These are phyloP conservation scores for Bryum argenteum DNA, from an alignment of 225 moss, liverwort and hornwort genomes.

Conservation along the genomic window DNA sequence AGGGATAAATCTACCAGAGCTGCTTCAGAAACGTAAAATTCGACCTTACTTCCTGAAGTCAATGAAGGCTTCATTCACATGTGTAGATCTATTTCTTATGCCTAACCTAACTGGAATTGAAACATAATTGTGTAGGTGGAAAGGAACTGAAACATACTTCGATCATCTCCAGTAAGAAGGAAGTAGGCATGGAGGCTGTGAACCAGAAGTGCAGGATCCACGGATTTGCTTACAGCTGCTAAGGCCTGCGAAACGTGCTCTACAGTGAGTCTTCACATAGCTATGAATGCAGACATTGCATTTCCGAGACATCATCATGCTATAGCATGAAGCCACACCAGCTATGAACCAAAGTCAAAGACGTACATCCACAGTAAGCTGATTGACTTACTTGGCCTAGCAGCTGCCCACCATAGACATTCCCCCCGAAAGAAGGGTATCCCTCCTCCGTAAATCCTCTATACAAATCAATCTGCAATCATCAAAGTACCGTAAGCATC, in stretches of 20 bases:
- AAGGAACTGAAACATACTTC: constrained; percentile 39
- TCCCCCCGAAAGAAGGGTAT: constrained; percentile 57
- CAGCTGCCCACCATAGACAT: constrained; percentile 63
- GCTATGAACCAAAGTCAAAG: background rate
- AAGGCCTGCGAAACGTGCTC: constrained; percentile 42
- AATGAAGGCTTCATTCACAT: background rate
- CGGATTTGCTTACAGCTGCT: constrained; percentile 62
- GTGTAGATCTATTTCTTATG: background rate
- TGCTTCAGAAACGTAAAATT: constrained; percentile 1
- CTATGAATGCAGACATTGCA: background rate
- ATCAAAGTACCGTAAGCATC: constrained; percentile 21
- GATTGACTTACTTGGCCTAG: constrained; percentile 57
- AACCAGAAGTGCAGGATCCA: constrained; percentile 53
- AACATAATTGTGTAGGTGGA: background rate
- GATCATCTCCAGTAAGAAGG: constrained; percentile 54
- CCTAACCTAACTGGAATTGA: constrained; percentile 4
- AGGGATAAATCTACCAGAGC: constrained; percentile 8
- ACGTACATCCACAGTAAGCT: background rate
- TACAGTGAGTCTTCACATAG: constrained; percentile 16
- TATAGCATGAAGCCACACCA: background rate
- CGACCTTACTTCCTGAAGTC: background rate
- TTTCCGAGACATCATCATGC: background rate
- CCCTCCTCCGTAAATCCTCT: constrained; percentile 50
- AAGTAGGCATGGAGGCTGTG: constrained; percentile 68
- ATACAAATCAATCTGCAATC: constrained; percentile 63